Conservation (phyloP, 345 rosid genomes). For the Salix viminalis region DNA sequence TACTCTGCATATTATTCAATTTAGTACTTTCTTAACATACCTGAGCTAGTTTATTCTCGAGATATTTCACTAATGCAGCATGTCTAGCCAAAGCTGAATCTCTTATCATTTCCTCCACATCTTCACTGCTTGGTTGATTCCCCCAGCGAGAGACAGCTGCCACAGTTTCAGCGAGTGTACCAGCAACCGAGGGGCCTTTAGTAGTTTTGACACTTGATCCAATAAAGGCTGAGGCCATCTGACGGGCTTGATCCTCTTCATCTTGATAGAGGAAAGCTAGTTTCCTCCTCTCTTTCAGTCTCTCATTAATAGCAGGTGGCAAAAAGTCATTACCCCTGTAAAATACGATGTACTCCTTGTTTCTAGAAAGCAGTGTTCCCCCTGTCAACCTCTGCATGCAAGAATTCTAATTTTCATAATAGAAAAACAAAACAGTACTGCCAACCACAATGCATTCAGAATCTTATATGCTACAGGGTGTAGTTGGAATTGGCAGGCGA, state of each 20-base stretch:
- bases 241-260: conserved; percentile 76
- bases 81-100: conserved; percentile 47
- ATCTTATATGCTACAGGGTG: neutral
- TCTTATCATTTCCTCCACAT: conserved; percentile 60
- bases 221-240: conserved; percentile 34
- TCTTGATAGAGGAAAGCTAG: conserved; percentile 47
- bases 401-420: conserved; percentile 17
- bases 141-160: conserved; percentile 86
- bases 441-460: too few species aligned
- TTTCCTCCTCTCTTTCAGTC: conserved; percentile 57
- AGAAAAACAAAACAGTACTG: neutral
- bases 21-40: conserved; percentile 42
- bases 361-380: conserved; percentile 74
- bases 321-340: conserved; percentile 93
- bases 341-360: conserved; percentile 85
- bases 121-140: conserved; percentile 46
- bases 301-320: conserved; percentile 57
- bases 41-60: conserved; percentile 55
- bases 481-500: neutral
- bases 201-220: conserved; percentile 34
- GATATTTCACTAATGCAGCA: conserved; percentile 53
- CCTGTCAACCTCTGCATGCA: conserved; percentile 72
- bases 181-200: conserved; percentile 54
- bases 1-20: neutral
- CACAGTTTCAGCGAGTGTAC: conserved; percentile 80